Base-by-base conservation (phyloP, 148 eudicot genomes). In the Gaultheria prostrata region DNA sequence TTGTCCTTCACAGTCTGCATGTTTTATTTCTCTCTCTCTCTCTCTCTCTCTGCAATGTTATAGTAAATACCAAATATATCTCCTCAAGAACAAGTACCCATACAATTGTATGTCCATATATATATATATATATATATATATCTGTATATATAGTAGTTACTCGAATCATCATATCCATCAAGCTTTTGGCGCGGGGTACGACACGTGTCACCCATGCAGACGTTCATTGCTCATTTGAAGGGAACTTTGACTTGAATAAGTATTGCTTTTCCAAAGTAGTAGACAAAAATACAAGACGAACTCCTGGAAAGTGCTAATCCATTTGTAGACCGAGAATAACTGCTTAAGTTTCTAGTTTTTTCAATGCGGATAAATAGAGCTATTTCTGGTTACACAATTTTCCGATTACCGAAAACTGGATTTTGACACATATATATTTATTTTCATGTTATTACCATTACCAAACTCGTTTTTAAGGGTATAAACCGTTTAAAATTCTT, bases 1-100 rank as follows among this genome's bases (percentile, higher is more conserved):
- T 94, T 94, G 0, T 91, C 93, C 82, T 93, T 92, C 56, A 94
- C 87, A 20, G 92, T 90, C 86, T 94, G 98, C 95, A 94, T 93
- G 35, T 83, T 91, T 75, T 30, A 9, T 3, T 26, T 14, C 53
- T 61, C 30, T 63, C 79, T 56, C 15, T n/a, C 17, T 24, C 26
- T 70, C 49, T 77, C 61, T 59, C 45, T 53, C 43, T 46, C 9
- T 20, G 43, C 43, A 5, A 39, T 39, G 43, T 39, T 39, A 28
- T 28, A 3, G 21, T 24, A 1, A 7, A 26, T 6, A 46, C 48
- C 45, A 46, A 21, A 30, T 21, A 75, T 75, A 8, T 8, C 9
- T 20, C 49, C 17, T 20, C 24, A 1, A 4, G 14, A 10, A 28
- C 35, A 39, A 24, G 1, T 1, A 5, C 13, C 13, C 24, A 2